Conservation (phyloP, 208 protist genomes). For the Crithidia fasciculata region DNA sequence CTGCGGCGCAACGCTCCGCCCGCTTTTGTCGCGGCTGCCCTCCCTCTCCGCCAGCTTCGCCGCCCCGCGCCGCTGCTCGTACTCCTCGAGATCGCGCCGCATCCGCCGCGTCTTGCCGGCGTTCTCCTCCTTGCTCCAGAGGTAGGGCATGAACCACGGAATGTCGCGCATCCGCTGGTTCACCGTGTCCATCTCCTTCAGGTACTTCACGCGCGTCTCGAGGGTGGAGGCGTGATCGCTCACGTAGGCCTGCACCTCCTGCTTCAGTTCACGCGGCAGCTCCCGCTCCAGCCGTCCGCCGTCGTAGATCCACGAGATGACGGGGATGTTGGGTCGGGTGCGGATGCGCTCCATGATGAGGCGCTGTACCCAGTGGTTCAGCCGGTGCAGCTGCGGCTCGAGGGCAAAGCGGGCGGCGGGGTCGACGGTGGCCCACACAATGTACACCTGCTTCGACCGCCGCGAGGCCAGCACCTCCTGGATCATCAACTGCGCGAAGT, state of each 20-base stretch:
- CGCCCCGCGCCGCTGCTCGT: conserved; percentile 50
- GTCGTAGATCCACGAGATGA: conserved; percentile 90
- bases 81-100: conserved; percentile 78
- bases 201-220: conserved; percentile 86
- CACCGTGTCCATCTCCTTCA: conserved; percentile 91
- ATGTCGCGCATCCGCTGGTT: conserved; percentile 91
- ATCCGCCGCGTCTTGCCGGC: conserved; percentile 66
- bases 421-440: conserved; percentile 93
- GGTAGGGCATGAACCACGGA: conserved; percentile 94
- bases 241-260: conserved; percentile 71
- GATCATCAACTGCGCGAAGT: conserved; percentile 92
- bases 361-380: conserved; percentile 89
- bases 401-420: conserved; percentile 81
- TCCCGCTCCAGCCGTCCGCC: conserved; percentile 78
- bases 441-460: conserved; percentile 88
- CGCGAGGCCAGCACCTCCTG: conserved; percentile 86
- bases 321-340: conserved; percentile 84
- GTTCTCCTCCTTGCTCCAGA: conserved; percentile 93
- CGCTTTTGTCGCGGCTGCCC: conserved; percentile 20
- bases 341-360: conserved; percentile 81
- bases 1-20: conserved; percentile 66
- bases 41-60: conserved; percentile 38
- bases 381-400: conserved; percentile 82
- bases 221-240: conserved; percentile 75
- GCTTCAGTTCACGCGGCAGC: conserved; percentile 68